Conservation (phyloP, 805 yeast species). For the Metschnikowia similis region DNA sequence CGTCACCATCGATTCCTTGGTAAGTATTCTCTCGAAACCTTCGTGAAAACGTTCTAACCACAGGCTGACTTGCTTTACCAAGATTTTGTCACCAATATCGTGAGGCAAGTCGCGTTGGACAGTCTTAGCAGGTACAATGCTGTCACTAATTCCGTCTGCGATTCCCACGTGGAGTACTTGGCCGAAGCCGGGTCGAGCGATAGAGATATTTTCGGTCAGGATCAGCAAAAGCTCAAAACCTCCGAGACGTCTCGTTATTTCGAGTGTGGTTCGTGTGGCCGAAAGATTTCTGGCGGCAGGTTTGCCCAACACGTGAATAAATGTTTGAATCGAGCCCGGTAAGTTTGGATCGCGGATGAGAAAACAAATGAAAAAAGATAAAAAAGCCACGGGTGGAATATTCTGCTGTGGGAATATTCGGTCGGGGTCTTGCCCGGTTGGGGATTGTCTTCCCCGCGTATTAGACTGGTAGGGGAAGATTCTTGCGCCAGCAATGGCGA, state of each 20-base stretch:
- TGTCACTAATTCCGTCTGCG: not conserved
- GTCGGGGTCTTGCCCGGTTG: not conserved
- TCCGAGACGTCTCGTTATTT: conserved; percentile 58
- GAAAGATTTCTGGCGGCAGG: conserved; percentile 86
- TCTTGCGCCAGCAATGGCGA: not conserved
- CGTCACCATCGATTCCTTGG: conserved; percentile 14
- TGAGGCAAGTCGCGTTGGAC: conserved; percentile 24
- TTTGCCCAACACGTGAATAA: conserved; percentile 92
- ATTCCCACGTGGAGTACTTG: not conserved
- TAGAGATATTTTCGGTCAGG: conserved; percentile 50
- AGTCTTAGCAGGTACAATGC: conserved; percentile 8
- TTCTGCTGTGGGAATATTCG: not conserved
- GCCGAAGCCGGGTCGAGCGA: conserved; percentile 1
- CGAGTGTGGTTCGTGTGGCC: conserved; percentile 72
- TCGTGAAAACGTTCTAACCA: not conserved
- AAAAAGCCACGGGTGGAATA: not conserved
- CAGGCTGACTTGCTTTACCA: conserved; percentile 37
- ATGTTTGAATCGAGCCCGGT: conserved; percentile 69
- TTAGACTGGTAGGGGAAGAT: not conserved
- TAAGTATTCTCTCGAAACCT: conserved; percentile 5
- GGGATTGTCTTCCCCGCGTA: not conserved
- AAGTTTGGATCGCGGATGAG: not conserved
- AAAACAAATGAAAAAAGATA: not conserved
- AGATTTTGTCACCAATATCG: conserved; percentile 31
- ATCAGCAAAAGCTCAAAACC: conserved; percentile 37